Evolutionary conservation across 2,329 filamentous ascomycete species (phyloP).

Genomic region (Colletotrichum neosansevieriae): DNA sequence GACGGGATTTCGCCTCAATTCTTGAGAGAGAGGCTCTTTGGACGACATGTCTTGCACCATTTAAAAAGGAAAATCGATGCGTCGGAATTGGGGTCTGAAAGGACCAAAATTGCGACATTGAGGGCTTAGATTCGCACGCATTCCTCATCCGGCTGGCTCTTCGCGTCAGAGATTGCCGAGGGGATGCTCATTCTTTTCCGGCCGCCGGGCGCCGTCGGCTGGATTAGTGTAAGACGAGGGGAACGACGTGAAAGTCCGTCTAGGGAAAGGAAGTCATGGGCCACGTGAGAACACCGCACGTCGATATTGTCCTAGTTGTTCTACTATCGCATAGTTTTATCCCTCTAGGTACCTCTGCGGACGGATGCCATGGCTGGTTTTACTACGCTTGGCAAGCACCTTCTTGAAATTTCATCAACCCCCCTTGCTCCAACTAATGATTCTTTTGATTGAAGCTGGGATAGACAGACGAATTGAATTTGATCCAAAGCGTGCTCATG

Average conservation of each 20-base stretch:
- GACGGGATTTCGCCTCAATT: background rate
- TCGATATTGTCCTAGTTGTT: background rate
- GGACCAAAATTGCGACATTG: conserved; percentile 2
- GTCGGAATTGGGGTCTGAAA: background rate
- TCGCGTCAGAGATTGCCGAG: conserved; percentile 21
- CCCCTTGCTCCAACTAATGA: background rate
- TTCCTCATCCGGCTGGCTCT: conserved; percentile 2
- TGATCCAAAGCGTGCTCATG: background rate
- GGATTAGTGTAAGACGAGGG: background rate
- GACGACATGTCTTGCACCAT: background rate
- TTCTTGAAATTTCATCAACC: background rate
- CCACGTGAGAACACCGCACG: background rate
- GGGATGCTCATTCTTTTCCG: background rate
- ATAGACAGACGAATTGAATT: background rate
- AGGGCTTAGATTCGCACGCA: background rate
- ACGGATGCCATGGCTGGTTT: background rate
- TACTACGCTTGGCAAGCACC: background rate
- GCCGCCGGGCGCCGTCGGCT: background rate
- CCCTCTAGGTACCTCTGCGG: too few relatives aligned
- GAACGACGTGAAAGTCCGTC: background rate
- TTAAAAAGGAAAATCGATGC: background rate
- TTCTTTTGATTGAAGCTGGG: background rate
- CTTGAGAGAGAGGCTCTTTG: conserved; percentile 10
- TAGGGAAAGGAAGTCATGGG: background rate
- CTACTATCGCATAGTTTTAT: background rate